Evolutionary conservation across 495 filamentous ascomycete species (phyloP).

Genomic region (Tricharina praecox): DNA sequence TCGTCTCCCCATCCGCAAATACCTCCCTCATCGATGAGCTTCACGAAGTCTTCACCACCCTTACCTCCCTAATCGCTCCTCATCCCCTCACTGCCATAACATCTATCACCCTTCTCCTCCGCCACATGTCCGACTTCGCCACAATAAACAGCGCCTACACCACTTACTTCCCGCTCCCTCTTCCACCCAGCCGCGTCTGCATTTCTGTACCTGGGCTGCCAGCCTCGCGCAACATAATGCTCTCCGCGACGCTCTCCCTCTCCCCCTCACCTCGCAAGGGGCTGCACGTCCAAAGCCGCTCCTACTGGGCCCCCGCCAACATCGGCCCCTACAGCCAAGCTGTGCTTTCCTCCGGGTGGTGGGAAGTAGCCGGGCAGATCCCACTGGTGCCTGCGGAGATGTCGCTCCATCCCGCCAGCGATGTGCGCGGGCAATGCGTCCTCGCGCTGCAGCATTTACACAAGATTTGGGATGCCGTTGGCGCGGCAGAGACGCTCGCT

Average conservation of each 20-base stretch:
- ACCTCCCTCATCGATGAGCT: constrained; percentile 10
- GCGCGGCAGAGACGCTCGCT: constrained; percentile 50
- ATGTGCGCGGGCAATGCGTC: constrained; percentile 31
- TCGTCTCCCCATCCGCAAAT: constrained; percentile 7
- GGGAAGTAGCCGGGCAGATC: constrained; percentile 70
- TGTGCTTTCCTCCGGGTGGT: constrained; percentile 27
- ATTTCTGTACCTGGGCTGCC: constrained; percentile 52
- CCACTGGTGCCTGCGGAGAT: constrained; percentile 71
- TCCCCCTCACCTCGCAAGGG: constrained; percentile 23
- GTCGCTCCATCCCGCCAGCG: constrained; percentile 38
- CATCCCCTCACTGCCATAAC: constrained; percentile 42
- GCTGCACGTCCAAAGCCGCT: constrained; percentile 83
- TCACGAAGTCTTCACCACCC: constrained; percentile 9
- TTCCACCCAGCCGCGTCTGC: constrained; percentile 71
- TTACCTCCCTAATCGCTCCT: constrained; percentile 8
- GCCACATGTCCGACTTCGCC: constrained; percentile 61
- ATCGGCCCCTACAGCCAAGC: constrained; percentile 97
- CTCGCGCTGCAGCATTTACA: constrained; percentile 78
- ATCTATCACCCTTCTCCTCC: constrained; percentile 59
- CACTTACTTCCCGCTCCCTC: constrained; percentile 49
- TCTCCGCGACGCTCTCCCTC: constrained; percentile 36
- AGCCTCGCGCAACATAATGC: constrained; percentile 39
- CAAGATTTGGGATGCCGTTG: constrained; percentile 58
- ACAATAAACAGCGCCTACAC: constrained; percentile 58
- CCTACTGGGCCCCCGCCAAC: constrained; percentile 96